Base-by-base conservation (phyloP, 352 stramenopile genomes). In the Thraustochytrium sp. region DNA sequence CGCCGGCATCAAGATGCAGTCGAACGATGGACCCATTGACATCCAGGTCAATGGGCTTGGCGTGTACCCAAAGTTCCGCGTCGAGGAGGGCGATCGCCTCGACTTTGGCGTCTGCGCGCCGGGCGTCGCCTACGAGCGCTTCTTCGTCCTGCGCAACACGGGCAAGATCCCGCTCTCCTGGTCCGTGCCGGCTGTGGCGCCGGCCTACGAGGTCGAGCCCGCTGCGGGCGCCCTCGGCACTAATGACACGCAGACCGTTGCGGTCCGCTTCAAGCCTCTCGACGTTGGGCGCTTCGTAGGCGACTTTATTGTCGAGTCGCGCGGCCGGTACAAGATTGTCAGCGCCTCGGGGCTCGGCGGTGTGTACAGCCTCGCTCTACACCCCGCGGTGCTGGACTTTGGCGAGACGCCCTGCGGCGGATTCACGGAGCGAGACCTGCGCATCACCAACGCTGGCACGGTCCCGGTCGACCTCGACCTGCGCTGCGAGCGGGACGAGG, bases 301-400 rank as follows among this genome's bases (percentile, higher is more conserved):
- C 23, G 74, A 82, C 56, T 82, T 82, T 59, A 82, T 82, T 26
- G 74, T 82, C 11, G 74, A 82, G 38, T 82, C 74, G 31, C 49
- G 51, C 4, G 74, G 74, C 16, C 23, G 74, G n/a, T 82, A 82
- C 42, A 82, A 82, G 29, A 82, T 82, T 76, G 51, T 82, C 16
- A 82, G 40, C 36, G 74, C 37, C 0, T 40, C n/a, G 8, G 74
- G 74, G 8, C 36, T 61, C 21, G 74, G 74, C 34, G 74, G 74
- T 4, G 13, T 26, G 31, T 82, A 68, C 53, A 23, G 34, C 23
- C 36, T 80, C 2, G 23, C 38, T 3, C 11, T 63, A 3, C 8
- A n/a, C 23, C 68, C 46, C 16, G 26, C 18, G 21, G 11, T 23
- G 23, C 16, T 80, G n/a, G 51, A 80, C 44, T 53, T 80, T 31